phyloP scores from a whole-genome alignment of 176 grass and related monocot species.

The Themeda triandra region DNA sequence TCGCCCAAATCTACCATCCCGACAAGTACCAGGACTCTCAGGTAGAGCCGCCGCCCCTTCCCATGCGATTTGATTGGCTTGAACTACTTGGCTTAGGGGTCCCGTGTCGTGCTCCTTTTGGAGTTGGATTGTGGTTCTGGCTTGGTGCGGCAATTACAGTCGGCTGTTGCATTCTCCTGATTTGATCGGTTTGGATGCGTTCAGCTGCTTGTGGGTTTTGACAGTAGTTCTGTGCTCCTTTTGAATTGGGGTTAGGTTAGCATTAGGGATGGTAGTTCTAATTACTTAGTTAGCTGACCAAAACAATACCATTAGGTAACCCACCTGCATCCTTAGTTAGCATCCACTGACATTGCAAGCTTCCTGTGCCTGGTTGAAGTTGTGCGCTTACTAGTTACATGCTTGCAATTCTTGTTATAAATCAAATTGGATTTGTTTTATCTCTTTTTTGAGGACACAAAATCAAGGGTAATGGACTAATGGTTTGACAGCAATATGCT shows the following conservation, averaged over 20 bases:
- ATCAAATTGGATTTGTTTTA: not conserved
- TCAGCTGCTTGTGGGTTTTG: constrained; percentile 1
- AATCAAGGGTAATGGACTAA: not conserved
- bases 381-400: not conserved
- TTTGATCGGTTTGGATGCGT: not conserved
- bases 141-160: not conserved
- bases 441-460: not conserved
- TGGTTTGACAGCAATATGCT: not conserved
- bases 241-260: not conserved
- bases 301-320: not conserved
- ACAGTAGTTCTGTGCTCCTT: not conserved
- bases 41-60: constrained; percentile 20
- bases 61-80: not conserved
- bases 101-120: not conserved
- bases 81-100: constrained; percentile 17
- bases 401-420: not conserved
- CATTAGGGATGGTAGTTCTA: not conserved
- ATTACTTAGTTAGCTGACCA: not conserved
- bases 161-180: not conserved
- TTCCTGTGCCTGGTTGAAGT: not conserved
- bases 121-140: not conserved
- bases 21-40: constrained; percentile 80
- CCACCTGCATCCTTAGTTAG: not conserved
- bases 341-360: not conserved
- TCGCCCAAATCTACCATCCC: constrained; percentile 91